phyloP scores from a whole-genome alignment of 257 asterid genomes.

The Cruciata laevipes region DNA sequence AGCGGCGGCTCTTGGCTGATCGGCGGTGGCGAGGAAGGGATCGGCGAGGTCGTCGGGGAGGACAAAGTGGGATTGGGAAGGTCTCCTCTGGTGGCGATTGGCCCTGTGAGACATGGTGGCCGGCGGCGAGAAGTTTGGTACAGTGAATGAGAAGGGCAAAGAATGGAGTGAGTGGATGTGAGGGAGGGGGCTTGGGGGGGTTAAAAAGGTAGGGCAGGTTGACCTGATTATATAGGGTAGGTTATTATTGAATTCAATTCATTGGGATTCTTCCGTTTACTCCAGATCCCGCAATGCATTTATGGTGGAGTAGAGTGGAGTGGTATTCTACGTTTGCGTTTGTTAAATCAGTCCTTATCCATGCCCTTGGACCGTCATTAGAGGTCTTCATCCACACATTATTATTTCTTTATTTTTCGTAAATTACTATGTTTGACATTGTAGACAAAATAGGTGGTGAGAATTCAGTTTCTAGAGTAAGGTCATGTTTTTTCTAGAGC shows the following conservation, averaged over 20 bases:
- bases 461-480: no score
- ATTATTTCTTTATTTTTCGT: no score
- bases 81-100: slow-evolving; percentile 68
- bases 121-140: background rate
- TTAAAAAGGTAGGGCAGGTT: slow-evolving; percentile 5
- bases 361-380: background rate
- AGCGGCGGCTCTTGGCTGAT: background rate
- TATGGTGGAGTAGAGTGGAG: background rate
- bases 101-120: slow-evolving; percentile 47
- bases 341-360: background rate
- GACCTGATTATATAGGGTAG: slow-evolving; percentile 20
- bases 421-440: no score
- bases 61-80: slow-evolving; percentile 60
- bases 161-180: slow-evolving; percentile 9
- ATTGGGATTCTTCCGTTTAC: slow-evolving; percentile 31
- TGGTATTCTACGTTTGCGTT: background rate
- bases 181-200: background rate
- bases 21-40: slow-evolving; percentile 20
- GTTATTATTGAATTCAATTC: slow-evolving; percentile 32
- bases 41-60: slow-evolving; percentile 53
- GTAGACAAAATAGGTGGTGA: no score
- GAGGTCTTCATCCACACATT: background rate
- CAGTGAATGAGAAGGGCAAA: slow-evolving; percentile 12
- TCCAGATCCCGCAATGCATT: slow-evolving; percentile 7
- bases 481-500: no score